Evolutionary conservation across 306 rosid species (phyloP), one percentile per base, ranked within the genome.

Genomic region (Trichosanthes truncata): DNA sequence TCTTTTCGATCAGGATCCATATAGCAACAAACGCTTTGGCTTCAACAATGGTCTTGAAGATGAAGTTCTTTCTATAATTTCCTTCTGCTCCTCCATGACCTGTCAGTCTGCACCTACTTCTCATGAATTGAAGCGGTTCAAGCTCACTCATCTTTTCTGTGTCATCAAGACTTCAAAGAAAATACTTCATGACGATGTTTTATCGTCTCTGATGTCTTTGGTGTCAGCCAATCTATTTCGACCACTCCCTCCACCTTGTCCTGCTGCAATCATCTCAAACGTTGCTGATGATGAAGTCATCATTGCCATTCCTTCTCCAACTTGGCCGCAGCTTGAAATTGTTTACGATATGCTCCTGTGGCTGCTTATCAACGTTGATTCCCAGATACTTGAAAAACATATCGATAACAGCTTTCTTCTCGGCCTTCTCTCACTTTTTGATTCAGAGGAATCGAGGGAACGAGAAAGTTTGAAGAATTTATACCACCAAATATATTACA

Each of bases 231-330:
- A 88, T 79, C 87, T 94, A 48, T 91, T 92, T 21, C 84, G 92
- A 74, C 89, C 97, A 56, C 97, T 94, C 76, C 97, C 97, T 82
- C 93, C 93, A 12, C 91, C 92, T 60, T 76, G 87, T 43, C 85
- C 79, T 49, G 57, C 83, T 45, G 53, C 36, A 17, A n/a, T 67
- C 41, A 48, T 78, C 53, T 68, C 84, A 0, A 90, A 87, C 8
- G 82, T 83, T 18, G 80, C 79, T 1, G 95, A 91, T 7, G 97
- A 94, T 40, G 95, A 94, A 81, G 93, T 89, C 38, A 78, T 82
- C 21, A n/a, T 86, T 23, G 83, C 85, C 1, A 41, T 81, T 17
- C 80, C 84, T 56, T 91, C 90, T 8, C 92, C 88, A 5, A 56
- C 52, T 1, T 92, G 97, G 98, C 84, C 90, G 4, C 91, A 91